Evolutionary conservation across 441 rosid species (phyloP), one percentile per base, ranked within the genome.

Genomic region (Erysimum cheiri): DNA sequence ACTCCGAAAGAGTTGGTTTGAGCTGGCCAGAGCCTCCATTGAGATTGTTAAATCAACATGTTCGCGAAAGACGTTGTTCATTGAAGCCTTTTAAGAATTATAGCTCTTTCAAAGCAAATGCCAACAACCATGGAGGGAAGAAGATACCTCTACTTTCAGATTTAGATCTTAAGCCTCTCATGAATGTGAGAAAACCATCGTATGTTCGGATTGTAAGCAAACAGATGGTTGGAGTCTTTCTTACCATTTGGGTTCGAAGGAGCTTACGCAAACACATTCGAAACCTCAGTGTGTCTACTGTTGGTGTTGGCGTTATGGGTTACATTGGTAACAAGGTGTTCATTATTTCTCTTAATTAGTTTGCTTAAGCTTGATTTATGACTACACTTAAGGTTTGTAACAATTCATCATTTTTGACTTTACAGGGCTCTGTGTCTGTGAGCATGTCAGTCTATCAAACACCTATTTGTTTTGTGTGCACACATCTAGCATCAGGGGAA

Each of bases 231-330:
- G 97, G 98, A 60, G 72, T 89, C 41, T 91, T 93, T 80, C 80
- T 91, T 8, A 85, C 94, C 44, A 56, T 93, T 6, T 93, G 98
- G 98, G 97, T 91, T 40, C 89, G 92, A 6, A 84, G 85, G 76
- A 83, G 94, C 83, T 81, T 93, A 79, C 92, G 97, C 40, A 84
- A 83, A 77, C 88, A 85, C 61, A 87, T 91, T 72, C 92, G 84
- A 57, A 89, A 93, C 56, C 56, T 93, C 24, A 82, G 81, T 77
- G 89, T 89, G 41, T 88, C 96, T 12, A 88, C 92, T 33, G 97
- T 92, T 74, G 96, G 96, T 46, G 97, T 92, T 74, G 97, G 97
- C 14, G 85, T 77, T 26, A 92, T 92, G 97, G 97, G 97, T 80
- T 92, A 85, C 80, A 88, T 92, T 39, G 94, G 96, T 71, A 92